phyloP scores from a whole-genome alignment of 495 filamentous ascomycete genomes.

The Collariella sp. region DNA sequence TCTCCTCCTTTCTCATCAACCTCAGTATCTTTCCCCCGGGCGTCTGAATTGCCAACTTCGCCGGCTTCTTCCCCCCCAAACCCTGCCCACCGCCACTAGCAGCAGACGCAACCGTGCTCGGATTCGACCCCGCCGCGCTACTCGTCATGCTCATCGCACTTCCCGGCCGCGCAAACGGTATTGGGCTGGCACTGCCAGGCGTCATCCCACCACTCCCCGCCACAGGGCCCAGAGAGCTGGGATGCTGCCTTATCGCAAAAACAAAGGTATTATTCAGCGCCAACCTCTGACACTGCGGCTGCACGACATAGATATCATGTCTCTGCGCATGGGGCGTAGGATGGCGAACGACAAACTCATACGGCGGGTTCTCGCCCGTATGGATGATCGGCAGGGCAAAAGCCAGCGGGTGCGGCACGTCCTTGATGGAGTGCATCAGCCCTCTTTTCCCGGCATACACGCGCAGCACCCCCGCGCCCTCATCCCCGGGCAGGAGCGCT shows the following conservation, averaged over 20 bases:
- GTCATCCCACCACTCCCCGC: too few relatives aligned
- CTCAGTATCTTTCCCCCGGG: conserved; percentile 92
- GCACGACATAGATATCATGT: conserved; percentile 92
- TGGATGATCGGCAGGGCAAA: conserved; percentile 88
- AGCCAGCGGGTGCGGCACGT: conserved; percentile 85
- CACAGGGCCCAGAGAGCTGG: conserved; percentile 48
- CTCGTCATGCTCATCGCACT: conserved; percentile 78
- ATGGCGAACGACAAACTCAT: conserved; percentile 86
- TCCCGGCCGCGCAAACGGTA: conserved; percentile 61
- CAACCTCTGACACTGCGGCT: conserved; percentile 80
- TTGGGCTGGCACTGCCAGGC: conserved; percentile 51
- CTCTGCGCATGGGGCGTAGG: conserved; percentile 94
- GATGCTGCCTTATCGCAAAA: conserved; percentile 89
- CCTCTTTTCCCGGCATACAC: conserved; percentile 90
- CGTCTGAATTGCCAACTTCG: conserved; percentile 90
- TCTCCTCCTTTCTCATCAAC: conserved; percentile 79
- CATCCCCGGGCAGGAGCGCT: conserved; percentile 80
- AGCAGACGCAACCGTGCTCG: conserved; percentile 31
- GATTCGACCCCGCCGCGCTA: conserved; percentile 49
- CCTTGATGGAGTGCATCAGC: conserved; percentile 89
- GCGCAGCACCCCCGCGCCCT: conserved; percentile 79
- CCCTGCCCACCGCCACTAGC: conserved; percentile 33
- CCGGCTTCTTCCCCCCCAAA: conserved; percentile 58
- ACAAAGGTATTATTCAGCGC: conserved; percentile 96
- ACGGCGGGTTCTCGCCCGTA: conserved; percentile 82